Percentiles rank a stretch among this genome's conserved stretches.
Conservation (phyloP, 768 basidiomycete genomes). For the Pulveroboletus frians region DNA sequence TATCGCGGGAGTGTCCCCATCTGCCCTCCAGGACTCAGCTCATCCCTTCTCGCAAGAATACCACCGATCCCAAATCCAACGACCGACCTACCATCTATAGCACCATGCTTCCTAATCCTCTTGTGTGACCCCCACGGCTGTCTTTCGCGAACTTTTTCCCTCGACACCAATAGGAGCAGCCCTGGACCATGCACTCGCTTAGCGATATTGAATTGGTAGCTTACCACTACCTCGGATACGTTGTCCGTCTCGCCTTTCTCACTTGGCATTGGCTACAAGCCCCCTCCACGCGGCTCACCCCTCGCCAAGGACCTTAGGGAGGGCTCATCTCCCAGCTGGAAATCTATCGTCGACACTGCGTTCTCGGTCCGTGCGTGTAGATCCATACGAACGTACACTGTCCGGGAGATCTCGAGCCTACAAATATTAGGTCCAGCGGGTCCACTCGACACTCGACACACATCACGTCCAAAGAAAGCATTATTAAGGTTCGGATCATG, state of each 20-base stretch:
- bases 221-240: conserved; percentile 10
- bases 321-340: not conserved
- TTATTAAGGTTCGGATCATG: conserved; percentile 12
- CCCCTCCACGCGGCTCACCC: not conserved
- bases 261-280: not conserved
- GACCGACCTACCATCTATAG: not conserved
- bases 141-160: conserved; percentile 6
- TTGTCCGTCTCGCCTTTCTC: conserved; percentile 4
- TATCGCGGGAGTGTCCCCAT: not conserved
- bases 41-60: not conserved
- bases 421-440: not conserved
- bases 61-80: not conserved
- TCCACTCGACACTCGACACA: not conserved
- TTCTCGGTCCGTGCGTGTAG: not conserved
- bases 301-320: conserved; percentile 7
- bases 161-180: not conserved
- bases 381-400: conserved; percentile 11
- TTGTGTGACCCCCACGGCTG: not conserved
- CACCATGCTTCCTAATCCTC: not conserved
- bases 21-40: not conserved
- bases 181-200: conserved; percentile 1
- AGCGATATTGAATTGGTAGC: conserved; percentile 7
- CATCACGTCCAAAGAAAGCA: not conserved
- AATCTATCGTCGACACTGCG: not conserved
- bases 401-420: not conserved